Evolutionary conservation across 2,329 filamentous ascomycete species (phyloP).

Genomic region (Curvularia hawaiiensis): DNA sequence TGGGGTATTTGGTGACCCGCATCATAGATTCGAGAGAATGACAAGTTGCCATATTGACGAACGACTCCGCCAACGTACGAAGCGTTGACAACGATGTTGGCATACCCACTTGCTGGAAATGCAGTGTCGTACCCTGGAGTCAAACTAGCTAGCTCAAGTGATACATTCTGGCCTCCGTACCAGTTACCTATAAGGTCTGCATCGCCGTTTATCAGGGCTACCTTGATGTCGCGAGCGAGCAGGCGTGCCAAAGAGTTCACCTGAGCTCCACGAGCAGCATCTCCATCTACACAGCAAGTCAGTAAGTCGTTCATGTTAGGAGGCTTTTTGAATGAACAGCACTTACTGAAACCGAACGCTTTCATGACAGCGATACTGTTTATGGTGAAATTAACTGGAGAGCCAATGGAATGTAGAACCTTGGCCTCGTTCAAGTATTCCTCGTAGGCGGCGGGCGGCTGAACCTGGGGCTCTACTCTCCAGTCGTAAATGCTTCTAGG

Average conservation of each 20-base stretch:
- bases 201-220: slow-evolving; percentile 74
- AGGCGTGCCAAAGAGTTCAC: slow-evolving; percentile 50
- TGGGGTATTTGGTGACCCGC: slow-evolving; percentile 58
- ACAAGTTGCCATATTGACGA: slow-evolving; percentile 73
- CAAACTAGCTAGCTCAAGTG: slow-evolving; percentile 57
- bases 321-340: neutral
- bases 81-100: slow-evolving; percentile 70
- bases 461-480: slow-evolving; percentile 42
- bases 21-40: slow-evolving; percentile 58
- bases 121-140: slow-evolving; percentile 52
- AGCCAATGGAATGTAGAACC: slow-evolving; percentile 57
- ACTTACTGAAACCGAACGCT: slow-evolving; percentile 45
- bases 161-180: slow-evolving; percentile 76
- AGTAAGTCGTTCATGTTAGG: slow-evolving; percentile 4
- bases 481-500: slow-evolving; percentile 54
- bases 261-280: slow-evolving; percentile 50
- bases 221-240: slow-evolving; percentile 51
- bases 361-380: slow-evolving; percentile 46
- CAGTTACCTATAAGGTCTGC: slow-evolving; percentile 63
- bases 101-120: slow-evolving; percentile 72
- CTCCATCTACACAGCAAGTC: slow-evolving; percentile 46
- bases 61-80: slow-evolving; percentile 72
- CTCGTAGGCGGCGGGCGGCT: slow-evolving; percentile 52
- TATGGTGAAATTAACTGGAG: slow-evolving; percentile 57
- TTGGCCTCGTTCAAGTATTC: slow-evolving; percentile 57